These are phyloP conservation scores for Periconia digitata DNA, from an alignment of 2,329 filamentous ascomycete species.

Conservation along the genomic window DNA sequence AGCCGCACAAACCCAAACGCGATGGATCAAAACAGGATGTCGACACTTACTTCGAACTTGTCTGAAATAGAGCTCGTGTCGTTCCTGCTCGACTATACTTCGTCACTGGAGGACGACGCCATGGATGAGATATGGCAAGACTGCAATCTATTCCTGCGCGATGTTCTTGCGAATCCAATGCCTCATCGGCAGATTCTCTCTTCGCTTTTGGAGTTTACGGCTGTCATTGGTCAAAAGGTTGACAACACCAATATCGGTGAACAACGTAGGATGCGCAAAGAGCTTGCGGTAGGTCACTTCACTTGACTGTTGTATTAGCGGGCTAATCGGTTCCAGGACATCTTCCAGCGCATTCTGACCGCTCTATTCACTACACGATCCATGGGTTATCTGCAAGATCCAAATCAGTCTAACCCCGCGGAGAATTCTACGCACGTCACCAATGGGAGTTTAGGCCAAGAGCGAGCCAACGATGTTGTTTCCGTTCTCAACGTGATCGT, in stretches of 20 bases:
- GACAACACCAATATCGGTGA: conserved; percentile 98
- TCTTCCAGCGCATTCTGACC: conserved; percentile 83
- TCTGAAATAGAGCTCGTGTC: conserved; percentile 81
- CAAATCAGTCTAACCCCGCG: conserved; percentile 35
- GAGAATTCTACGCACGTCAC: conserved; percentile 24
- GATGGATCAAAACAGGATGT: conserved; percentile 77
- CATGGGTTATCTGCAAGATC: conserved; percentile 67
- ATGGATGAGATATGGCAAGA: conserved; percentile 99
- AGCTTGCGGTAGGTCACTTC: conserved; percentile 69
- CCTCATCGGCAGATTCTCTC: conserved; percentile 91
- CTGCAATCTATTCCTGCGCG: conserved; percentile 85
- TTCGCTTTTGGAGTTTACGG: conserved; percentile 82
- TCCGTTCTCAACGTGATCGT: conserved; percentile 77
- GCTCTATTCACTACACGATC: conserved; percentile 94
- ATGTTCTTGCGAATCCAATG: conserved; percentile 89
- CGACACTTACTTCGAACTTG: conserved; percentile 82
- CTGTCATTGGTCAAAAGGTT: conserved; percentile 89
- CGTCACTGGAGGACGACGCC: conserved; percentile 89
- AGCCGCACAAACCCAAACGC: conserved; percentile 85
- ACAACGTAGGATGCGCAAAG: conserved; percentile 85
- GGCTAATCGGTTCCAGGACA: conserved; percentile 60
- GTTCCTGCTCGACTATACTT: conserved; percentile 88
- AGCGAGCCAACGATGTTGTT: conserved; percentile 64
- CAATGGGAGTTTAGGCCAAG: conserved; percentile 45
- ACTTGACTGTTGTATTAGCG: conserved; percentile 10